Conservation (phyloP, 2,329 filamentous ascomycete species). For the Didymellaceae sp. region DNA sequence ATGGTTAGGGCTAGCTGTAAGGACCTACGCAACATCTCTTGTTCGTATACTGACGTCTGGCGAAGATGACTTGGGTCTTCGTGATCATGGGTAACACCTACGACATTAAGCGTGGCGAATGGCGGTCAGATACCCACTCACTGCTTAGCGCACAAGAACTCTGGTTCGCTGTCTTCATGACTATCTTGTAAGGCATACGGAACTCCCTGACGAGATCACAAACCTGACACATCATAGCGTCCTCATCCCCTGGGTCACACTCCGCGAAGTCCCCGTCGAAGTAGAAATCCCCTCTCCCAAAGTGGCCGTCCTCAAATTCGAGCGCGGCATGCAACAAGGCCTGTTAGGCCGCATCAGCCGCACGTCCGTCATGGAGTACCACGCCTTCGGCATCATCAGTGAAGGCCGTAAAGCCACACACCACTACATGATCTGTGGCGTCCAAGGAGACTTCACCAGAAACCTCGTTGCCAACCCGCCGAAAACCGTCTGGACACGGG, state of each 20-base stretch:
- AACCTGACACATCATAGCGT: constrained; percentile 29
- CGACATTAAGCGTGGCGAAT: constrained; percentile 43
- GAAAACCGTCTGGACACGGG: constrained; percentile 43
- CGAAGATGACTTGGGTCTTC: constrained; percentile 48
- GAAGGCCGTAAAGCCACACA: constrained; percentile 36
- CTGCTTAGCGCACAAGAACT: constrained; percentile 44
- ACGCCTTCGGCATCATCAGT: constrained; percentile 48
- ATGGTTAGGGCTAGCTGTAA: constrained; percentile 45
- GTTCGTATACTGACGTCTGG: too few relatives aligned
- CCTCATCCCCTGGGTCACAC: constrained; percentile 45
- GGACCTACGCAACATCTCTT: background rate
- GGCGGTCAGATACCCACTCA: constrained; percentile 34
- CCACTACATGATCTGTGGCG: constrained; percentile 48
- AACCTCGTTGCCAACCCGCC: constrained; percentile 42
- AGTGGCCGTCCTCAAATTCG: constrained; percentile 43
- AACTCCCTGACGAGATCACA: background rate
- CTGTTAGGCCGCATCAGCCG: constrained; percentile 44
- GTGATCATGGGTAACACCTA: constrained; percentile 44
- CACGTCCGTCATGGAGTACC: constrained; percentile 48
- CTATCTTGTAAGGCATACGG: constrained; percentile 38
- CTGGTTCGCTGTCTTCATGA: constrained; percentile 48
- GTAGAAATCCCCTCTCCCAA: constrained; percentile 46
- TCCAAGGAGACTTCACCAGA: constrained; percentile 47
- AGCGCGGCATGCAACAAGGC: constrained; percentile 47
- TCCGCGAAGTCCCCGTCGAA: constrained; percentile 44